Percentiles rank a stretch among this genome's conserved stretches.
phyloP scores from a whole-genome alignment of 176 grass and related monocot species.

The Pontederia crassipes region DNA sequence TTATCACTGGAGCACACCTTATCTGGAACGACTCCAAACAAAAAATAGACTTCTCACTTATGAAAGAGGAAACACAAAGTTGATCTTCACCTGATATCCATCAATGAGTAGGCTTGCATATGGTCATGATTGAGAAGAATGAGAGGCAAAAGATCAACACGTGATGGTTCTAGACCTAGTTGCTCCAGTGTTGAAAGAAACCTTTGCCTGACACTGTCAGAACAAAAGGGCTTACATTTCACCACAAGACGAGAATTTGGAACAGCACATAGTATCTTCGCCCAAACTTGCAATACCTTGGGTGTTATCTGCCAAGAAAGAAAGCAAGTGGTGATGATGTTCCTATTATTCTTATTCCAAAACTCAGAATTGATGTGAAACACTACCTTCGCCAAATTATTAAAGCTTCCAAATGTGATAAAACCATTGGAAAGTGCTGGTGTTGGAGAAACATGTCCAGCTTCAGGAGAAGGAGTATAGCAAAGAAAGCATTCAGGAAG shows the following conservation, averaged over 20 bases:
- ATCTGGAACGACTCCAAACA: too few relatives aligned
- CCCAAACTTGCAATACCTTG: constrained; percentile 93
- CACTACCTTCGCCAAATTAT: constrained; percentile 97
- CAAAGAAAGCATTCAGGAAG: constrained; percentile 93
- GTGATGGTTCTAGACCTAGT: constrained; percentile 67
- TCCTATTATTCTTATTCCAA: constrained; percentile 1
- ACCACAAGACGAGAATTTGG: constrained; percentile 93
- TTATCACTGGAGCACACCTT: too few relatives aligned
- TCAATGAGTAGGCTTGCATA: constrained; percentile 98
- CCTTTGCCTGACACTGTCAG: constrained; percentile 74
- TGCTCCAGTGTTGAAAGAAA: constrained; percentile 83
- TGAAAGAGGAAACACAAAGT: neutral
- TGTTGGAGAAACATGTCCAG: constrained; percentile 72
- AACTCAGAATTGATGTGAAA: neutral
- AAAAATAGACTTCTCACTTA: too few relatives aligned
- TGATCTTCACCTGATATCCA: constrained; percentile 79
- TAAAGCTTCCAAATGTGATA: constrained; percentile 93
- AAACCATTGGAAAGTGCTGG: constrained; percentile 94
- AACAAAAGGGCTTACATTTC: constrained; percentile 96
- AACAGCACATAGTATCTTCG: constrained; percentile 72
- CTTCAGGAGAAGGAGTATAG: constrained; percentile 97
- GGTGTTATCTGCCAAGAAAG: constrained; percentile 63
- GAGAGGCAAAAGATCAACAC: constrained; percentile 88
- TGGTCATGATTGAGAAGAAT: constrained; percentile 99
- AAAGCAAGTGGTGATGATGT: constrained; percentile 6